phyloP scores from a whole-genome alignment of 768 basidiomycete species.

The Phaffia tasmanica region DNA sequence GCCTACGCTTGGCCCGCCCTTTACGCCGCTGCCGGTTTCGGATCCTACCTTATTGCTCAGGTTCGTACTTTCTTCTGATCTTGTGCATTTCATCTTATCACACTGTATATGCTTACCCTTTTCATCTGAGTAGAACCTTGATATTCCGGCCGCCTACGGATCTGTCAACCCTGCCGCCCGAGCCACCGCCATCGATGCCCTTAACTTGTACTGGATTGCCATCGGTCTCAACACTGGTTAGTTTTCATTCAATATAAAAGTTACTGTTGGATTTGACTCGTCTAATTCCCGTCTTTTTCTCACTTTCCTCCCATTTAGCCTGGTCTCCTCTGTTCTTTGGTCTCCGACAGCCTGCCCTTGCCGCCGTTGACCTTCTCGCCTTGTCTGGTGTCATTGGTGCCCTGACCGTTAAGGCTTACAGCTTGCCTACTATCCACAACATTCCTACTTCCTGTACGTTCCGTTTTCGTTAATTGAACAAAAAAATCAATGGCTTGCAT shows the following conservation, averaged over 20 bases:
- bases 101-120: too few relatives aligned
- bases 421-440: neutral
- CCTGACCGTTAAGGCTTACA: conserved; percentile 22
- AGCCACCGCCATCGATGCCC: conserved; percentile 23
- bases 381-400: conserved; percentile 24
- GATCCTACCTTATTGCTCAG: conserved; percentile 23
- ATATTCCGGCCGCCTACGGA: neutral
- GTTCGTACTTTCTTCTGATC: too few relatives aligned
- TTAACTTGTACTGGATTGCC: conserved; percentile 26
- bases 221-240: conserved; percentile 11
- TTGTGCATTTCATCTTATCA: too few relatives aligned
- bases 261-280: neutral
- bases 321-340: conserved; percentile 25
- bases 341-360: conserved; percentile 18
- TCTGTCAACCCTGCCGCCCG: conserved; percentile 18
- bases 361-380: conserved; percentile 17
- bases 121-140: conserved; percentile 12
- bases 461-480: too few relatives aligned
- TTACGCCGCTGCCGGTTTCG: conserved; percentile 24
- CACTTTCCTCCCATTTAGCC: conserved; percentile 9
- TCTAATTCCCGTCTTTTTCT: neutral
- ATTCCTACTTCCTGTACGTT: conserved; percentile 4
- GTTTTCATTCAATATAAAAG: neutral
- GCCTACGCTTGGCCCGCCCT: conserved; percentile 21
- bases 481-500: too few relatives aligned